phyloP scores from a whole-genome alignment of 2,329 filamentous ascomycete genomes.

The Penicillium sp. region DNA sequence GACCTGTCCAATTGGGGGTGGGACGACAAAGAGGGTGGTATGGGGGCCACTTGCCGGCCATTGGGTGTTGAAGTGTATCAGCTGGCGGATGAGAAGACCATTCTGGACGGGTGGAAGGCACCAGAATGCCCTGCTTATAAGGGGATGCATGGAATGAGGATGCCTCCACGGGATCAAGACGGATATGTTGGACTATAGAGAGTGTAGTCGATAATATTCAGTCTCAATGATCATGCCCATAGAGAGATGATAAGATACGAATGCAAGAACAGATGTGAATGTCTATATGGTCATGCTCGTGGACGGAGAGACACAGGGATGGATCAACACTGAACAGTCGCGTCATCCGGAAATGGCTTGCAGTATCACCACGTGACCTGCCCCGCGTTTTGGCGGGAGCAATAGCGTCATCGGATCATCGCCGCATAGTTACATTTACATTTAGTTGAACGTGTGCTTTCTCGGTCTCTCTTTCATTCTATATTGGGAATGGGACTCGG shows the following conservation, averaged over 20 bases:
- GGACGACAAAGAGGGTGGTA: conserved; percentile 59
- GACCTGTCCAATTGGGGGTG: conserved; percentile 83
- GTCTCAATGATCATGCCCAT: not conserved
- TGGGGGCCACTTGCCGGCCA: conserved; percentile 70
- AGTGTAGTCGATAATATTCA: not conserved
- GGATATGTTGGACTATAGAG: conserved; percentile 30
- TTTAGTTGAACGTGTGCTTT: not conserved
- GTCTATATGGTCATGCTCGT: not conserved
- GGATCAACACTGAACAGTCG: not conserved
- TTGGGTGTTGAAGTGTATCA: conserved; percentile 73
- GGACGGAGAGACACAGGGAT: not conserved
- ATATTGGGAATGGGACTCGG: not conserved
- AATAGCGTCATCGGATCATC: conserved; percentile 23
- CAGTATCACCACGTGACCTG: conserved; percentile 19
- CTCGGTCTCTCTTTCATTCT: not conserved
- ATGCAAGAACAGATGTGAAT: not conserved
- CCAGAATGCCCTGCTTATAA: conserved; percentile 62
- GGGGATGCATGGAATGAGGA: conserved; percentile 65
- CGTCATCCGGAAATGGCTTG: conserved; percentile 2
- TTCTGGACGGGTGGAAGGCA: conserved; percentile 65
- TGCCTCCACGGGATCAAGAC: conserved; percentile 44
- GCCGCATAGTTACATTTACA: conserved; percentile 16
- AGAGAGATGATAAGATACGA: not conserved
- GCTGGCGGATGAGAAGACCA: conserved; percentile 53
- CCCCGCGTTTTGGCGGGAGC: conserved; percentile 18